A percentile compares a stretch with the other conserved stretches of the same genome.
Conservation (phyloP, 306 rosid genomes). For the Begonia fuchsioides region DNA sequence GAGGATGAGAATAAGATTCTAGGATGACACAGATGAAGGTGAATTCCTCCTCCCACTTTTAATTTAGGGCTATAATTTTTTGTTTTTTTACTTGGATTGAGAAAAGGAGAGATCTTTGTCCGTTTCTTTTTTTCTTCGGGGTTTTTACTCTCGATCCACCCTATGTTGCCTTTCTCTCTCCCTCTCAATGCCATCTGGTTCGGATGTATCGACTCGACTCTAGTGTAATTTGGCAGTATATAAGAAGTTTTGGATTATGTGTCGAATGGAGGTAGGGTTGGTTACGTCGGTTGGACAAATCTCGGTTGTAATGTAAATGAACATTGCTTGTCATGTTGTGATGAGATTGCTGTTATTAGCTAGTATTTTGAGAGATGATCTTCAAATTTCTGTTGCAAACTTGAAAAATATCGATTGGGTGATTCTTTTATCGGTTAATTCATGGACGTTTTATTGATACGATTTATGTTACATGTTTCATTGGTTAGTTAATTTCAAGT, state of each 20-base stretch:
- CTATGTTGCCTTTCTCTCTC: neutral
- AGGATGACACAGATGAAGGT: slow-evolving; percentile 9
- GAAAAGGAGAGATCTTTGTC: no score
- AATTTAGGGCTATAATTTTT: neutral
- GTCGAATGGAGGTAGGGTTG: neutral
- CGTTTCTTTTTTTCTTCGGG: no score
- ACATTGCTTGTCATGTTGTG: neutral
- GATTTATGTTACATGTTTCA: no score
- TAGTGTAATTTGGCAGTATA: neutral
- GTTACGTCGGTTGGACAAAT: neutral
- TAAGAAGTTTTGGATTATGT: neutral
- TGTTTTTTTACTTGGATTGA: neutral
- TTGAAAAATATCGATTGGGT: no score
- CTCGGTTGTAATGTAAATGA: neutral
- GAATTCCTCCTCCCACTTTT: slow-evolving; percentile 1
- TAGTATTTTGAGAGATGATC: no score
- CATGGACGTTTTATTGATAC: no score
- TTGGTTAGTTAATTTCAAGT: no score
- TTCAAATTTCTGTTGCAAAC: no score
- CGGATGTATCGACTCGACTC: neutral
- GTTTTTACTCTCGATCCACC: neutral
- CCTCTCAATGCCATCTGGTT: neutral
- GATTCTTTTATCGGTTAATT: slow-evolving; percentile 13
- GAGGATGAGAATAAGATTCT: slow-evolving; percentile 10
- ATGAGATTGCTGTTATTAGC: neutral